Base-by-base conservation (phyloP, 2,329 filamentous ascomycete species). In the Pseudogymnoascus sp. region DNA sequence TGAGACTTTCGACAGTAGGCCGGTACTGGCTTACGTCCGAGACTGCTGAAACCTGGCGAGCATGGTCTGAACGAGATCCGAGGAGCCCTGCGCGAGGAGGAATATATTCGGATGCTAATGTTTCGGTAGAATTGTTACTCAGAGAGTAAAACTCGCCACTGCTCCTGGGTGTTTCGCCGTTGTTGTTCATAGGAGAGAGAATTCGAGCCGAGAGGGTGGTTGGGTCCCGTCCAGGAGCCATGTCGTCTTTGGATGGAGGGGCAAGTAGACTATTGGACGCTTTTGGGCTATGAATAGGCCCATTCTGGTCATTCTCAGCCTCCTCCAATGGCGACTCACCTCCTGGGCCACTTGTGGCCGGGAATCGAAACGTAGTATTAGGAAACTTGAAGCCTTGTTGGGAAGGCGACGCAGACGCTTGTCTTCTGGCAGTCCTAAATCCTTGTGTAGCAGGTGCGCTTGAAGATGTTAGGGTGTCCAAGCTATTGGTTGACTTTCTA, bases 41-140 rank as follows among this genome's bases (percentile, higher is more conserved):
- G 63, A 78, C 67, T 63, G 75, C 77, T 46, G 82, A 83, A 61
- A 75, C 72, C 68, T 79, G 76, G 60, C 81, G 75, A 50, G 66
- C 65, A 63, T 74, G 71, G 33, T 53, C 61, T 28, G 70, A 71
- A 65, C 82, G 78, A 12, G 80, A 70, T 66, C 83, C 78, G 2
- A 76, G 72, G 28, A 81, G 78, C 26, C 46, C 71, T 22, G 65
- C 40, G 10, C 72, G 73, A 40, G 87, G 84, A 16, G 86, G 79
- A 12, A 89, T 83, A 72, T 96, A 96, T 75, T 98, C 95, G 0
- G 95, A 99, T 10, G 89, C 89, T 59, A 98, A 74, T 2, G 95
- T 99, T 74, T 99, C 95, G 14, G 89, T 91, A 6, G 95, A 98
- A 72, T 96, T 89, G 73, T 98, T 97, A 78, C 93, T 97, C 73